Conservation (phyloP, 257 asterid species). For the Solanum clarkiae region DNA sequence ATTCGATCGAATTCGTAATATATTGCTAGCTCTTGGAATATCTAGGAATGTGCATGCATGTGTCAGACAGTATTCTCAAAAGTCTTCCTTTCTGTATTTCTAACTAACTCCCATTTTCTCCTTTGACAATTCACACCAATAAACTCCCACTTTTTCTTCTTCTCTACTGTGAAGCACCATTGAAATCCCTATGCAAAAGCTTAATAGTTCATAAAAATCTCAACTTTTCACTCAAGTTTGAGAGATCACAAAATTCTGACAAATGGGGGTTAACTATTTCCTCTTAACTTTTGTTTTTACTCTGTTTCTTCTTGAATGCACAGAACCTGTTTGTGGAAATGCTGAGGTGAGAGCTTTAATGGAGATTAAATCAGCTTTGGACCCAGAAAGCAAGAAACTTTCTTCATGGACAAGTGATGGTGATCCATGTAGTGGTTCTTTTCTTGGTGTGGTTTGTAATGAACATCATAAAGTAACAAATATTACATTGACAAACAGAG, state of each 20-base stretch:
- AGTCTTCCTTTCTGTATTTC: background rate
- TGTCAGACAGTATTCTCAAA: background rate
- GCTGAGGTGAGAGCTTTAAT: conserved; percentile 71
- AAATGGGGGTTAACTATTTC: conserved; percentile 18
- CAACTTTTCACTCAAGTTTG: background rate
- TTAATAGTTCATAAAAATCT: background rate
- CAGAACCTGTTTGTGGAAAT: conserved; percentile 24
- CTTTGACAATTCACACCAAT: background rate
- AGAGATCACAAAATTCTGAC: conserved; percentile 2
- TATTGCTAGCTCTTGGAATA: background rate
- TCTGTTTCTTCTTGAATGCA: conserved; percentile 13
- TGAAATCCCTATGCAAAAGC: background rate
- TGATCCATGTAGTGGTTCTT: conserved; percentile 70
- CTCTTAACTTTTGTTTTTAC: conserved; percentile 6
- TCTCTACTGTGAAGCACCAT: background rate
- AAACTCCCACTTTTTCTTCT: background rate
- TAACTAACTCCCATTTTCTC: background rate
- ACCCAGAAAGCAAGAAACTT: conserved; percentile 51
- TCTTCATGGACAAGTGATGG: conserved; percentile 60
- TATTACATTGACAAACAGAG: conserved; percentile 48
- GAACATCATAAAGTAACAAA: conserved; percentile 70
- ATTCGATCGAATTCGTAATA: background rate
- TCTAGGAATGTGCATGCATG: background rate
- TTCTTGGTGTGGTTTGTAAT: conserved; percentile 79
- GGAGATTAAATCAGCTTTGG: conserved; percentile 65